Evolutionary conservation across 306 rosid genomes (phyloP).

Genomic region (Leucaena leucocephala): DNA sequence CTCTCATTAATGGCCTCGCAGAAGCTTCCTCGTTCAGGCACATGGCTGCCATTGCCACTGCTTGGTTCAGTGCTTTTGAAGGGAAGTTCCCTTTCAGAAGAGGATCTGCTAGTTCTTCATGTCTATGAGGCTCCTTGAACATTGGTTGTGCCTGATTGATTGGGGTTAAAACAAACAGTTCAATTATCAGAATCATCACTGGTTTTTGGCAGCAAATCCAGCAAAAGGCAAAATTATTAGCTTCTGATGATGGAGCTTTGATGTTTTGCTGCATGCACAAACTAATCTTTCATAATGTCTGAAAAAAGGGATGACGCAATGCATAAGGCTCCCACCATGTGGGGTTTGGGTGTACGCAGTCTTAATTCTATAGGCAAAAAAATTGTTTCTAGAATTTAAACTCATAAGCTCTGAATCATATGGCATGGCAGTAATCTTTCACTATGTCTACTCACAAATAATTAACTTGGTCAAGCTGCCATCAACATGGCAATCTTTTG

Average conservation of each 20-base stretch:
- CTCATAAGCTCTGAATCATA: too few species aligned
- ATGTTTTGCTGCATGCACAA: background rate
- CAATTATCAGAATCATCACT: background rate
- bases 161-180: background rate
- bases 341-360: too few species aligned
- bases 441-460: background rate
- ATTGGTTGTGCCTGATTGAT: slow-evolving; percentile 78
- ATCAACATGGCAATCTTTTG: too few species aligned
- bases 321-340: too few species aligned
- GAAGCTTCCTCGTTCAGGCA: slow-evolving; percentile 87
- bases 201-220: background rate
- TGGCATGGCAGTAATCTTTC: background rate
- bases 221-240: background rate
- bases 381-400: too few species aligned
- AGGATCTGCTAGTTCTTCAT: slow-evolving; percentile 73
- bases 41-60: slow-evolving; percentile 92
- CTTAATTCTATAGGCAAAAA: too few species aligned
- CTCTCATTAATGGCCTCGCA: slow-evolving; percentile 75
- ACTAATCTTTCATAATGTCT: background rate
- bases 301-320: too few species aligned
- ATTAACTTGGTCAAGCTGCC: too few species aligned
- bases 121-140: slow-evolving; percentile 68
- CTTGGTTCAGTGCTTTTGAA: slow-evolving; percentile 75
- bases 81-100: slow-evolving; percentile 61
- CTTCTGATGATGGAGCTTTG: background rate